Evolutionary conservation across 1,139 yeast genomes (phyloP).

Genomic region (Sugiyamaella grinbergsii): DNA sequence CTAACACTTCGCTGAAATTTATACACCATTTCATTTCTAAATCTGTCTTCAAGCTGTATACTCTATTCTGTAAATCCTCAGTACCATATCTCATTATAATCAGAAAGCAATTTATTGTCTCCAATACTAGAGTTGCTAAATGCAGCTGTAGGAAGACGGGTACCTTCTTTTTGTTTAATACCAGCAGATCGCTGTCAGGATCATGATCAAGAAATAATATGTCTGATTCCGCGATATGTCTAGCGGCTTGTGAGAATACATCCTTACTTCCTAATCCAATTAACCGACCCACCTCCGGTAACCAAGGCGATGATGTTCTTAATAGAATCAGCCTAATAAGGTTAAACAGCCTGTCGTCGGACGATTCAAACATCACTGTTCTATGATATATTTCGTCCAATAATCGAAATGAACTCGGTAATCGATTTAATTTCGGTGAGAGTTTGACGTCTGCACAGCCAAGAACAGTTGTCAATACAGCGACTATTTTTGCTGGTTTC

Average conservation of each 20-base stretch:
- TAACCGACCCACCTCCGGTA: conserved; percentile 29
- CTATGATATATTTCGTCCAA: conserved; percentile 35
- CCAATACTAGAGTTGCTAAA: conserved; percentile 30
- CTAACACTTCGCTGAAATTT: conserved; percentile 17
- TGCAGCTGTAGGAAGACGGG: conserved; percentile 32
- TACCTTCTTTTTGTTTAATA: conserved; percentile 20
- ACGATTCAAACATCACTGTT: conserved; percentile 29
- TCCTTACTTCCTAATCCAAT: conserved; percentile 31
- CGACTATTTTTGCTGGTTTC: conserved; percentile 29
- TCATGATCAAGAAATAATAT: conserved; percentile 26
- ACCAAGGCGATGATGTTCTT: conserved; percentile 34
- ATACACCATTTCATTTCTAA: conserved; percentile 23
- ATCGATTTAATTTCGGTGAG: conserved; percentile 30
- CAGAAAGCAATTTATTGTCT: conserved; percentile 30
- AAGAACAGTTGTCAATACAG: conserved; percentile 35
- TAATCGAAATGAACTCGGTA: conserved; percentile 35
- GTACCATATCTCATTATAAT: conserved; percentile 27
- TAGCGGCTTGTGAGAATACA: conserved; percentile 24
- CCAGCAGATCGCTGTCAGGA: conserved; percentile 21
- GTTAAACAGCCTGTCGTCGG: conserved; percentile 27
- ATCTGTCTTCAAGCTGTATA: conserved; percentile 14
- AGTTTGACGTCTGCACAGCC: conserved; percentile 38
- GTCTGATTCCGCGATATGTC: conserved; percentile 16
- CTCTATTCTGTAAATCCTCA: conserved; percentile 12
- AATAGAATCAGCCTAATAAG: conserved; percentile 30